phyloP scores from a whole-genome alignment of 305 asterid species.

The Fraxinus paxiana region DNA sequence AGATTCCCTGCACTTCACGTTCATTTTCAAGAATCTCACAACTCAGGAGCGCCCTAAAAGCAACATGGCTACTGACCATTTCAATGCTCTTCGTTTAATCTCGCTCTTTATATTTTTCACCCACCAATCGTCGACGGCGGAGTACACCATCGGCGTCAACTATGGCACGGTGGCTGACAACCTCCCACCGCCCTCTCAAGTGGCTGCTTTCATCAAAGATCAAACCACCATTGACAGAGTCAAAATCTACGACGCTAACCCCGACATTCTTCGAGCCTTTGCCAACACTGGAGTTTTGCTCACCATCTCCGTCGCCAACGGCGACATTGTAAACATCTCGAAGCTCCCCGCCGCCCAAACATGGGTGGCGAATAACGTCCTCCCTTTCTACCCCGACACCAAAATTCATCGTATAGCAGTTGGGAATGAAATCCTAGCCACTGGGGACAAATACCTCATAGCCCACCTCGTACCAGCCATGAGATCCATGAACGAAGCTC shows the following conservation, averaged over 20 bases:
- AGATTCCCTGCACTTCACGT: not conserved
- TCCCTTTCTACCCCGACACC: conserved; percentile 41
- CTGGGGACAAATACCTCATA: conserved; percentile 33
- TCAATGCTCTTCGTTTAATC: not conserved
- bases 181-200: conserved; percentile 53
- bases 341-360: conserved; percentile 28
- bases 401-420: conserved; percentile 42
- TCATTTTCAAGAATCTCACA: not conserved
- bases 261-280: conserved; percentile 37
- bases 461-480: conserved; percentile 51
- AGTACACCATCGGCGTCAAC: conserved; percentile 43
- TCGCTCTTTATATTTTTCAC: conserved; percentile 9
- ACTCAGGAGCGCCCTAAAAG: not conserved
- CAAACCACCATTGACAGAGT: conserved; percentile 42
- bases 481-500: conserved; percentile 40
- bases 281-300: conserved; percentile 38
- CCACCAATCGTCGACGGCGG: conserved; percentile 20
- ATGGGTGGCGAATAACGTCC: conserved; percentile 42
- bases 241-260: conserved; percentile 49
- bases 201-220: conserved; percentile 36
- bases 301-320: conserved; percentile 42
- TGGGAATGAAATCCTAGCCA: conserved; percentile 48
- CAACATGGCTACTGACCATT: not conserved
- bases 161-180: conserved; percentile 53
- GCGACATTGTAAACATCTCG: conserved; percentile 25